A percentile compares a stretch with the other conserved stretches of the same genome.
These are phyloP conservation scores for Ceratobasidium sp. DNA, from an alignment of 1,284 basidiomycete genomes.

Conservation along the genomic window DNA sequence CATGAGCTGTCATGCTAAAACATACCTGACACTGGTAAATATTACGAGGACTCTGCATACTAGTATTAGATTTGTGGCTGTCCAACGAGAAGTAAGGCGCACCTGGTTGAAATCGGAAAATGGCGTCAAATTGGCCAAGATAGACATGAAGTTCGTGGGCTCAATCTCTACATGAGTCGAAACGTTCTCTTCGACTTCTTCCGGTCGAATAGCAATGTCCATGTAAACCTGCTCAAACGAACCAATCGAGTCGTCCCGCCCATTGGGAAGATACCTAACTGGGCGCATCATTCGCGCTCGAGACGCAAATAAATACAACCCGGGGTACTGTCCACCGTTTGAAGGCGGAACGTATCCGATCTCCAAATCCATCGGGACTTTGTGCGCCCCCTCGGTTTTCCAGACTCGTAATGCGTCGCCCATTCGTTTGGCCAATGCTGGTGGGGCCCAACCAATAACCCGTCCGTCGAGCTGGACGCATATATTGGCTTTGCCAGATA, in stretches of 20 bases:
- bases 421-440: conserved; percentile 76
- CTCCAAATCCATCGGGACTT: conserved; percentile 92
- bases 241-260: conserved; percentile 87
- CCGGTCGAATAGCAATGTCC: conserved; percentile 92
- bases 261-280: conserved; percentile 89
- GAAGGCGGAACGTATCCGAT: conserved; percentile 91
- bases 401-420: conserved; percentile 87
- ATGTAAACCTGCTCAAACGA: conserved; percentile 99
- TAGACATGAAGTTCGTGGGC: conserved; percentile 93
- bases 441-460: conserved; percentile 94
- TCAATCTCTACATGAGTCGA: conserved; percentile 93
- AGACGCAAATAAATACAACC: conserved; percentile 91
- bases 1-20: conserved; percentile 16
- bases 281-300: conserved; percentile 97
- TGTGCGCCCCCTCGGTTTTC: conserved; percentile 89
- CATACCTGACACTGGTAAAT: conserved; percentile 85
- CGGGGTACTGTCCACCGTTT: conserved; percentile 95
- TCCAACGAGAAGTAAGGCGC: conserved; percentile 40
- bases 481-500: conserved; percentile 83
- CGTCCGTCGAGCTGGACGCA: conserved; percentile 94
- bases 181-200: conserved; percentile 83
- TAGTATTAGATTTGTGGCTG: conserved; percentile 33
- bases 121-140: conserved; percentile 66
- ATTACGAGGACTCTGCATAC: conserved; percentile 74
- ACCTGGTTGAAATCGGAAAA: conserved; percentile 97